Percentiles rank a stretch among this genome's conserved stretches.
These are phyloP conservation scores for Colletotrichum melonis DNA, from an alignment of 2,329 filamentous ascomycete genomes.

Conservation along the genomic window DNA sequence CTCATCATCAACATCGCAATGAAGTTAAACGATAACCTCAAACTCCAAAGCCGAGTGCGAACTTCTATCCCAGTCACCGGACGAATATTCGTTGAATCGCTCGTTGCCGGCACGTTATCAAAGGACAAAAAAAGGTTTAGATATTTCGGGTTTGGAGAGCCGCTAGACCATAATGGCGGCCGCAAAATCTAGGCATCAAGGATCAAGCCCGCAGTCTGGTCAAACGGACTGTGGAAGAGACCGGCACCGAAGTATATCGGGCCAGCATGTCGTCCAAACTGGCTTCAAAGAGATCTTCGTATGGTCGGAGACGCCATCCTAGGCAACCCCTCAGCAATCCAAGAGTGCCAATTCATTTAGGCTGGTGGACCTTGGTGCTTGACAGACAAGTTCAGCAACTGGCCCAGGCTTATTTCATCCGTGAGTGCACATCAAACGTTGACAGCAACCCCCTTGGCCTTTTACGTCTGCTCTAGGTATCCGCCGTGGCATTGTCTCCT, in stretches of 20 bases:
- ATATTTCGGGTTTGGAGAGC: not conserved
- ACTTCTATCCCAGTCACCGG: not conserved
- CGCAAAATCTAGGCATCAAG: not conserved
- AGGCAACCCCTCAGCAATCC: constrained; percentile 8
- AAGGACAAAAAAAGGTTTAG: not conserved
- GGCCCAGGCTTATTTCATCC: constrained; percentile 12
- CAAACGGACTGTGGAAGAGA: not conserved
- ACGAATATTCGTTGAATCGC: not conserved
- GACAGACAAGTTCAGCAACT: not conserved
- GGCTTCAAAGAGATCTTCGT: constrained; percentile 1
- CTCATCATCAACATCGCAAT: not conserved
- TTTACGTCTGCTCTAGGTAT: constrained; percentile 17
- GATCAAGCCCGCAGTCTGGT: not conserved
- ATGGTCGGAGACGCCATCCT: not conserved
- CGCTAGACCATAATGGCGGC: not conserved
- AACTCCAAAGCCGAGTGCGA: not conserved
- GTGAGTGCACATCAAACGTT: constrained; percentile 28
- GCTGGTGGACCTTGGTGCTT: constrained; percentile 4
- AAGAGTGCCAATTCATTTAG: constrained; percentile 5
- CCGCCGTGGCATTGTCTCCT: not conserved
- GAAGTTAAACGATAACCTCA: not conserved
- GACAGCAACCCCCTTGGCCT: constrained; percentile 27
- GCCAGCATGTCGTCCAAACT: not conserved
- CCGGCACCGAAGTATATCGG: not conserved
- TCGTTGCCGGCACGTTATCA: not conserved